phyloP scores from a whole-genome alignment of 1,139 yeast genomes.

The Yamadazyma dendronema region DNA sequence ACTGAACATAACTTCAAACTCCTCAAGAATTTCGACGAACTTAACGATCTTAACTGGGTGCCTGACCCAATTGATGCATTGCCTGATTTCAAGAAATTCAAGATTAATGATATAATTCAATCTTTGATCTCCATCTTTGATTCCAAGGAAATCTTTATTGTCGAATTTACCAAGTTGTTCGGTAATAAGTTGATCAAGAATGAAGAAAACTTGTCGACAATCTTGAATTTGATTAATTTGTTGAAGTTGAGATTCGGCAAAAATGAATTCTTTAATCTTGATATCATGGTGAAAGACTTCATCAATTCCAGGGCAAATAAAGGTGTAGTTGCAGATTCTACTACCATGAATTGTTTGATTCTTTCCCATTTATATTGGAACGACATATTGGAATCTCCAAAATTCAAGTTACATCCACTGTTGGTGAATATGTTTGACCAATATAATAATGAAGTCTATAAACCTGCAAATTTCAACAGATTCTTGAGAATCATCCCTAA shows the following conservation, averaged over 20 bases:
- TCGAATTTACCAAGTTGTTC: conserved; percentile 67
- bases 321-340: conserved; percentile 6
- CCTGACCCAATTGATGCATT: conserved; percentile 96
- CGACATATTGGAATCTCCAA: conserved; percentile 30
- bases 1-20: conserved; percentile 15
- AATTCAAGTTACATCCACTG: conserved; percentile 45
- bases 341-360: conserved; percentile 33
- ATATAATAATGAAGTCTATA: conserved; percentile 30
- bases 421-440: conserved; percentile 36
- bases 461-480: conserved; percentile 53
- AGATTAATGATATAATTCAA: conserved; percentile 66
- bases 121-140: conserved; percentile 76
- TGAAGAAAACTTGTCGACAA: conserved; percentile 27
- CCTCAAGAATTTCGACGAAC: conserved; percentile 28
- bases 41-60: conserved; percentile 60
- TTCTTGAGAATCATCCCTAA: conserved; percentile 56
- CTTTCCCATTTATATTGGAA: conserved; percentile 57
- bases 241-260: conserved; percentile 69
- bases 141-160: conserved; percentile 68
- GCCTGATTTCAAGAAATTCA: conserved; percentile 74
- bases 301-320: conserved; percentile 41
- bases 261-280: conserved; percentile 62
- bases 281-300: conserved; percentile 84
- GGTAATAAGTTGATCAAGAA: conserved; percentile 56
- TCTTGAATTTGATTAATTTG: conserved; percentile 44